Conservation (phyloP, 306 rosid genomes). For the Rosa chinensis region DNA sequence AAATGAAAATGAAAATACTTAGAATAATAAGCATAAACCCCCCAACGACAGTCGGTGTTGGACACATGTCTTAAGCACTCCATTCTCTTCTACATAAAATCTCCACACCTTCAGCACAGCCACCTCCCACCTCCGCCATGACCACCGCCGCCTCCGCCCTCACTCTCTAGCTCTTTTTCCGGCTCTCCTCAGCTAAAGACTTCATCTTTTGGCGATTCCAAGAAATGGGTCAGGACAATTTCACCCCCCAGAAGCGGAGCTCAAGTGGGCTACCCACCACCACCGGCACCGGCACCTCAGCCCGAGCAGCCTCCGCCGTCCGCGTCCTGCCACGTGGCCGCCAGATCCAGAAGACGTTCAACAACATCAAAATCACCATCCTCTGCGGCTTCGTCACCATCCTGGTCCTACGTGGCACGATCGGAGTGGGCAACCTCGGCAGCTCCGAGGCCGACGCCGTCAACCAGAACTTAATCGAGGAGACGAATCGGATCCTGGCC, state of each 20-base stretch:
- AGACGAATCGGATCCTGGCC: constrained; percentile 82
- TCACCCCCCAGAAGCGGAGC: constrained; percentile 51
- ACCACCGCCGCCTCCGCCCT: background rate
- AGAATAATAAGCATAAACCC: background rate
- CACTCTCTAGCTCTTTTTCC: background rate
- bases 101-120: background rate
- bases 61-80: constrained; percentile 12
- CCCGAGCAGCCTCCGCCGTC: constrained; percentile 14
- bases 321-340: constrained; percentile 69
- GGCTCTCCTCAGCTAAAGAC: background rate
- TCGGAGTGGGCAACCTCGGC: constrained; percentile 72
- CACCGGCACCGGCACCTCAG: constrained; percentile 34
- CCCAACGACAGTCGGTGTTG: constrained; percentile 15
- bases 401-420: constrained; percentile 95
- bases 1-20: background rate
- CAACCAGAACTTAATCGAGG: constrained; percentile 65
- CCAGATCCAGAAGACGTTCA: constrained; percentile 86
- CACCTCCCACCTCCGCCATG: constrained; percentile 2
- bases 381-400: constrained; percentile 96
- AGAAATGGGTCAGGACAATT: constrained; percentile 58
- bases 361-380: constrained; percentile 86
- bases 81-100: background rate
- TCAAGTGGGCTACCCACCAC: constrained; percentile 27
- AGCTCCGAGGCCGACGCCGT: constrained; percentile 70
- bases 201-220: background rate